Conservation (phyloP, 2,329 filamentous ascomycete species). For the Nigrograna mackinnonii region DNA sequence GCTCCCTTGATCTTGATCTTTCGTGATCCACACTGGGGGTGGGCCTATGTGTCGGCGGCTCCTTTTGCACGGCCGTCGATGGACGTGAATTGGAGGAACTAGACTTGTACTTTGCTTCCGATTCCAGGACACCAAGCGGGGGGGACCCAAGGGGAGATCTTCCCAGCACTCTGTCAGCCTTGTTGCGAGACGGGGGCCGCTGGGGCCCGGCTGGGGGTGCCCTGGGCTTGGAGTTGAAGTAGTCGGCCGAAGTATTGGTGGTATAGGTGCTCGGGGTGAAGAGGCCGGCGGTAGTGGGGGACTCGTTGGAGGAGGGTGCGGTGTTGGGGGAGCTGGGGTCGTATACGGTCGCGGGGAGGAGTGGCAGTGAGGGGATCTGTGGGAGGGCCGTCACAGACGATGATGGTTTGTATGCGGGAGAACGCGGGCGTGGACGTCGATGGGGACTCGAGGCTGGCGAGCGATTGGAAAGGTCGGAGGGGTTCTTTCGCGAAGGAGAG, state of each 20-base stretch:
- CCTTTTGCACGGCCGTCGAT: constrained; percentile 23
- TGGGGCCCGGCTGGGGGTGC: constrained; percentile 17
- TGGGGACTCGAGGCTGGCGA: constrained; percentile 45
- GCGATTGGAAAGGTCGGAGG: constrained; percentile 15
- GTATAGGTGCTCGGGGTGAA: constrained; percentile 34
- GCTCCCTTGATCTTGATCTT: constrained; percentile 17
- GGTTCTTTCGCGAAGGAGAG: constrained; percentile 23
- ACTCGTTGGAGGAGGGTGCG: constrained; percentile 23
- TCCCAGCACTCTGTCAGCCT: constrained; percentile 29
- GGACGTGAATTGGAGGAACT: constrained; percentile 13
- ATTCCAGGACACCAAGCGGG: constrained; percentile 30
- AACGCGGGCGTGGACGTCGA: constrained; percentile 31
- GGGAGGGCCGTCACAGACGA: constrained; percentile 34
- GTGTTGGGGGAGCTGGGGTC: constrained; percentile 39
- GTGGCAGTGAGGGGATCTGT: constrained; percentile 33
- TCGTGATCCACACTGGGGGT: constrained; percentile 23
- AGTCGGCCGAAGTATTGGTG: constrained; percentile 33
- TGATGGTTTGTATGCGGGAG: constrained; percentile 33
- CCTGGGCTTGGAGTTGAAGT: constrained; percentile 40
- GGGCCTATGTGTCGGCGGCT: constrained; percentile 27
- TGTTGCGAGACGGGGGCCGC: constrained; percentile 33
- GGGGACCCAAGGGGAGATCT: constrained; percentile 39
- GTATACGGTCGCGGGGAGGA: constrained; percentile 41
- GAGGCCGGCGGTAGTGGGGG: constrained; percentile 38
- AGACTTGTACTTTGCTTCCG: constrained; percentile 32